Evolutionary conservation across 192 early-diverging fungal species (phyloP), one percentile per base, ranked within the genome.

Genomic region (Gaertneriomyces semiglobifer): DNA sequence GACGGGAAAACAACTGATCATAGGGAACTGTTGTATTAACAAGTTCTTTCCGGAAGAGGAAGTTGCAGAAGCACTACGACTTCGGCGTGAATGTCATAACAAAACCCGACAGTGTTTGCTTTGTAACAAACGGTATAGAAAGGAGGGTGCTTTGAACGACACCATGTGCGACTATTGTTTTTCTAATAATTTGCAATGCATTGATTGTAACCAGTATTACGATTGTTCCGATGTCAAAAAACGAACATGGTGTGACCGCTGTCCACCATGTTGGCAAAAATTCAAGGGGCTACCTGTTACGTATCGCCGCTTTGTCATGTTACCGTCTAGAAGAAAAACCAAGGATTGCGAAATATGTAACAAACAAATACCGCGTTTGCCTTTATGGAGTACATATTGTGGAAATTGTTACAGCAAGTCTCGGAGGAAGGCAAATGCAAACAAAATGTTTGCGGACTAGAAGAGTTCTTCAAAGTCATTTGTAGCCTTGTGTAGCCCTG

Each of bases 11-110:
- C 10, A 6, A 51, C 20, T 53, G 7, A 52, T 63, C 38, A 52
- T 63, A 16, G 62, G 62, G 7, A 63, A 63, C 38, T 63, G 62
- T 52, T 63, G 62, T 25, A 52, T 63, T 8, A 47, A 11, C 6
- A 7, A 16, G 6, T 63, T 63, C 33, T 63, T 63, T 38, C 46
- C 62, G 10, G 62, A 52, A 19, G 47, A 47, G 16, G 62, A 63
- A 33, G 9, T 6, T 6, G 44, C 8, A 38, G 44, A 44, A 42
- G 42, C 42, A 33, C 38, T 12, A 7, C n/a, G 52, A 11, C 10
- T 63, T 44, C 20, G 16, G 7, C 7, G 52, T n/a, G 46, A 63
- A 55, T 12, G 50, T 6, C 7, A 6, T 20, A 52, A 51, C 11
- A 63, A 39, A 14, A 63, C 62, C n/a, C 43, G 46, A 18, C n/a